Base-by-base conservation (phyloP, 2,329 filamentous ascomycete genomes). In the Pestalotiopsis sp. region DNA sequence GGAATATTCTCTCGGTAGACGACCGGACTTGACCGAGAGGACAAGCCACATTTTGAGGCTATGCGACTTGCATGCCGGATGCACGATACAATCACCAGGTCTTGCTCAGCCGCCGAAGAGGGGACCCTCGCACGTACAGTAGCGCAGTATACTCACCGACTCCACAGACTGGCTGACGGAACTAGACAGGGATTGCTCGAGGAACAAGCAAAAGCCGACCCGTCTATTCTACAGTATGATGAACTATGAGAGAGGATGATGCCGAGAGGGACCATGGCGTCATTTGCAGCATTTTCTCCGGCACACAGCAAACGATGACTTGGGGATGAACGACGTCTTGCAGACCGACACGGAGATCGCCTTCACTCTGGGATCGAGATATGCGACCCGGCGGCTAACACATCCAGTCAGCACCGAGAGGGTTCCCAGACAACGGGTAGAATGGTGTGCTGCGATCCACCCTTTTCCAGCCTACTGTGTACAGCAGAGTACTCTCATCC, bases 21-120 rank as follows among this genome's bases (percentile, higher is more conserved):
- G 31, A 9, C 31, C 62, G 62, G 62, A 65, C 62, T 41, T 65
- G 62, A 65, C 62, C 62, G 62, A 65, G n/a, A 65, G 12, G 20
- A 27, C 62, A 14, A 62, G 14, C 23, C 20, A 25, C 36, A 20
- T 17, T 36, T 65, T 25, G 62, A 36, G 62, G 62, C 62, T 65
- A 65, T 65, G 62, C 27, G 23, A 23, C 31, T 36, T 36, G 31
- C 31, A 36, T 36, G 31, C 31, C 31, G 23, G 41, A 65, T 49
- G 40, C 62, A 49, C 62, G 20, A 49, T 49, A 60, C 40, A 36
- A 49, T 65, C 62, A 52, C 25, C 40, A 65, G 25, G 20, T 23
- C 31, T 3, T 45, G 17, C 23, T 65, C 40, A 65, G 40, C 38
- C 62, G 41, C 62, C 62, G 17, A 45, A 52, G 45, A 20, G 45